Percentiles rank a stretch among this genome's conserved stretches.
phyloP scores from a whole-genome alignment of 148 eudicot genomes.

The Spergularia marina region DNA sequence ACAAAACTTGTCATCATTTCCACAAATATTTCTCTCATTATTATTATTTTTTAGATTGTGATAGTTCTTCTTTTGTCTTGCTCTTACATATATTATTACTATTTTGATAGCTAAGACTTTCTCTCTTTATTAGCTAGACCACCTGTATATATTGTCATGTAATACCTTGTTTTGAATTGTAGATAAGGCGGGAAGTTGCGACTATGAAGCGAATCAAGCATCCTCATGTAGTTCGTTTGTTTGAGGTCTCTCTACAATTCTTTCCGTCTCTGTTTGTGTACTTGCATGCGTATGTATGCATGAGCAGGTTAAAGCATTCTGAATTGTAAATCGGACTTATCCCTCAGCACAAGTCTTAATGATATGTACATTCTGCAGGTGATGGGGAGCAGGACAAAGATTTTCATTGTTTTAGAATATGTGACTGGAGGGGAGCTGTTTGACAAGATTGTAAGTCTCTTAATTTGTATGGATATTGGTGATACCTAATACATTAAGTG shows the following conservation, averaged over 20 bases:
- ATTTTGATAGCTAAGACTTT: background rate
- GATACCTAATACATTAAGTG: background rate
- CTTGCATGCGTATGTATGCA: background rate
- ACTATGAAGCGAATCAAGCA: conserved; percentile 92
- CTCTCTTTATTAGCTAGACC: background rate
- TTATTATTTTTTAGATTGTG: background rate
- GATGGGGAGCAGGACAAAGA: conserved; percentile 92
- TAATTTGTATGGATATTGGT: background rate
- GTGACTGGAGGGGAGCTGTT: conserved; percentile 96
- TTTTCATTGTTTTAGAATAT: conserved; percentile 82
- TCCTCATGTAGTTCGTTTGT: conserved; percentile 79
- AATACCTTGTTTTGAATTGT: conserved; percentile 20
- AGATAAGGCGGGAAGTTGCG: conserved; percentile 89
- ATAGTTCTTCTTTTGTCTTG: background rate
- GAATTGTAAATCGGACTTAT: background rate
- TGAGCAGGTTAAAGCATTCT: background rate
- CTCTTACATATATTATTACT: background rate
- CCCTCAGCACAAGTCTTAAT: background rate
- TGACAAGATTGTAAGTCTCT: conserved; percentile 83
- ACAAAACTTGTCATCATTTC: conserved; percentile 9
- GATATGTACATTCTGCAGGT: conserved; percentile 47
- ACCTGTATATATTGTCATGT: background rate
- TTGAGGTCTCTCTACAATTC: conserved; percentile 53
- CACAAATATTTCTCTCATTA: background rate
- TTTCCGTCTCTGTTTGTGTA: conserved; percentile 9